Evolutionary conservation across 371 early-diverging fungal species (phyloP), one percentile per base, ranked within the genome.

Genomic region (Apophysomyces ossiformis): DNA sequence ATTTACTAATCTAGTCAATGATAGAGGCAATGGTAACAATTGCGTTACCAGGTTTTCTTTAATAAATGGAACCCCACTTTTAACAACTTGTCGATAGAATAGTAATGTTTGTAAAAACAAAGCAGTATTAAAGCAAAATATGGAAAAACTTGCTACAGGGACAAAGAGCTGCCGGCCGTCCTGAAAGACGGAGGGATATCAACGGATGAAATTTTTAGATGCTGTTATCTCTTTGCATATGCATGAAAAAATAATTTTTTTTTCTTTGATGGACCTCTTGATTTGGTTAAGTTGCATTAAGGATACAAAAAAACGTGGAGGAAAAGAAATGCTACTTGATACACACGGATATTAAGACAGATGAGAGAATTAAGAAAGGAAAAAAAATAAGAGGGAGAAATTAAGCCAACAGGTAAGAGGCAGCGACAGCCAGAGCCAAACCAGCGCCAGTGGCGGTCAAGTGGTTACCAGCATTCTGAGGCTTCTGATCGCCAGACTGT

Each of bases 381-480:
- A 26, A 26, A 43, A 43, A 43, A 43, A 43, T n/a, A 47, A 47
- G n/a, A 7, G 9, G 9, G 26, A 57, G 35, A 37, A 18, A 57
- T 64, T 64, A 64, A 39, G 64, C 64, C 35, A 64, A 39, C 16
- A 64, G 18, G 64, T 16, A 56, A 37, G 64, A 16, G 54, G 54
- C 54, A 32, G 21, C 50, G 36, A 43, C 54, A 13, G 63, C 63
- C 4, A 44, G 32, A 41, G 47, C 45, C 50, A 62, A 47, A 62
- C 63, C 57, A 21, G 57, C 64, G 21, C 56, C 64, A 64, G 32
- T 56, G 39, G 56, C 56, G n/a, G 64, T 37, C 57, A 50, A 38
- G 32, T 26, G 45, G 38, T 37, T 37, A 60, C 60, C 60, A 32
- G 60, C 60, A 21, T 45, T 60, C 18, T 37, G 11, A 21, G 54